Evolutionary conservation across 371 early-diverging fungal species (phyloP), one percentile per base, ranked within the genome.

Genomic region (Mucor piriformis): DNA sequence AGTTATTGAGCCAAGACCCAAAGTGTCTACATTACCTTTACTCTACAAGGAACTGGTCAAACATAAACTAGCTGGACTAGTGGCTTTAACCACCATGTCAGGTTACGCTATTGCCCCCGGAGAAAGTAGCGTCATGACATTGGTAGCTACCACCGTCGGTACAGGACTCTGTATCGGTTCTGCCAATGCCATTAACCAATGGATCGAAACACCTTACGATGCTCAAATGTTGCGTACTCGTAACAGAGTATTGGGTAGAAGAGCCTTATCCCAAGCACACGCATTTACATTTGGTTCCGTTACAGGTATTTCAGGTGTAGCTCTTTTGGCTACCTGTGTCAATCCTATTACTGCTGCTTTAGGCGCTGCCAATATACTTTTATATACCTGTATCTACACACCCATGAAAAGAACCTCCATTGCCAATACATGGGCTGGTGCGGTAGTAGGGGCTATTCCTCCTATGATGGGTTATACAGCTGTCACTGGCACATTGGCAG

Each of bases 391-490:
- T 32, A 81, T 95, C 1, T 98, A 98, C 70, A 98, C 99, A 27
- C 93, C 95, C 7, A 79, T 95, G 88, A 98, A 98, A 73, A 88
- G 99, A 24, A 70, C 85, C n/a, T 88, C 92, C 0, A 94, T 97
- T 59, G 87, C 80, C 16, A 98, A 98, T 67, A 98, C 98, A 2
- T 96, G 96, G 96, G 92, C 88, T 20, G 99, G 99, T 11, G 84
- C 97, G 11, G 73, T 98, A 0, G 99, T 98, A 0, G 98, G 99
- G 7, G 99, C 92, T 0, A 91, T 98, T 37, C 99, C 99, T 34
- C 99, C 99, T 2, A 88, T 98, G 86, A 96, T 98, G 92, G 99
- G 99, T 0, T 98, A 93, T 90, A 85, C 90, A 4, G 97, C 98
- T 11, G 88, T 87, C 43, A 92, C 95, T 0, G 88, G 88, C 29